These are phyloP conservation scores for Suillus americanus DNA, from an alignment of 768 basidiomycete genomes.

Conservation along the genomic window DNA sequence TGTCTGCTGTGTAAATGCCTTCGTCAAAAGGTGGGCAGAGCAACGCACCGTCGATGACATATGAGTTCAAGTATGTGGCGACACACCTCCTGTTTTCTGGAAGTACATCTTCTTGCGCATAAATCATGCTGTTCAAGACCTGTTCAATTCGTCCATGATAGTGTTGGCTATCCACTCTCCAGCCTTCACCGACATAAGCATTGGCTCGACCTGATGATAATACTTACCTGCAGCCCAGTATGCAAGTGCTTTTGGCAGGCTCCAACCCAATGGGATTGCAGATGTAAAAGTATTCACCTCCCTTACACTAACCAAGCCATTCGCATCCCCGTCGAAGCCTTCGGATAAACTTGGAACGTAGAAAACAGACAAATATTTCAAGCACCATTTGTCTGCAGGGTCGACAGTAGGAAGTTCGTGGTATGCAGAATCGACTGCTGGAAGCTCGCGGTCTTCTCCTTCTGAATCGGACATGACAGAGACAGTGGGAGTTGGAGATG, in stretches of 20 bases:
- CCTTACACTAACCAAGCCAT: slow-evolving; percentile 36
- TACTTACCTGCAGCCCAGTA: slow-evolving; percentile 35
- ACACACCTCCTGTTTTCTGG: slow-evolving; percentile 22
- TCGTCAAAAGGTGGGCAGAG: not conserved
- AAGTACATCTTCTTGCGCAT: slow-evolving; percentile 13
- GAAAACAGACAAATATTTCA: not conserved
- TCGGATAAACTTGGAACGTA: slow-evolving; percentile 34
- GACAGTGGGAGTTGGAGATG: not conserved
- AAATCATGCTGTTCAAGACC: slow-evolving; percentile 22
- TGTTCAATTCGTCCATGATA: slow-evolving; percentile 13
- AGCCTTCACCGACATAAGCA: slow-evolving; percentile 4
- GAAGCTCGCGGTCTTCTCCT: not conserved
- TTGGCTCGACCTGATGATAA: slow-evolving; percentile 23
- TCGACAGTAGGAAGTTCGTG: not conserved
- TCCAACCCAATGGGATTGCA: slow-evolving; percentile 33
- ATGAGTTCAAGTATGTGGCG: slow-evolving; percentile 24
- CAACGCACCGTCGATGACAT: not conserved
- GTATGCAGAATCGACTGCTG: not conserved
- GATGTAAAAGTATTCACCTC: slow-evolving; percentile 35
- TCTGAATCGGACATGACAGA: not conserved
- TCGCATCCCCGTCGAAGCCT: slow-evolving; percentile 42
- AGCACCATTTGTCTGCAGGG: slow-evolving; percentile 3
- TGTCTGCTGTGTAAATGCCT: not conserved
- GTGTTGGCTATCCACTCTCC: slow-evolving; percentile 7
- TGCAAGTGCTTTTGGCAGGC: slow-evolving; percentile 30